Evolutionary conservation across 2,329 filamentous ascomycete species (phyloP).

Genomic region (Fonsecaea monophora): DNA sequence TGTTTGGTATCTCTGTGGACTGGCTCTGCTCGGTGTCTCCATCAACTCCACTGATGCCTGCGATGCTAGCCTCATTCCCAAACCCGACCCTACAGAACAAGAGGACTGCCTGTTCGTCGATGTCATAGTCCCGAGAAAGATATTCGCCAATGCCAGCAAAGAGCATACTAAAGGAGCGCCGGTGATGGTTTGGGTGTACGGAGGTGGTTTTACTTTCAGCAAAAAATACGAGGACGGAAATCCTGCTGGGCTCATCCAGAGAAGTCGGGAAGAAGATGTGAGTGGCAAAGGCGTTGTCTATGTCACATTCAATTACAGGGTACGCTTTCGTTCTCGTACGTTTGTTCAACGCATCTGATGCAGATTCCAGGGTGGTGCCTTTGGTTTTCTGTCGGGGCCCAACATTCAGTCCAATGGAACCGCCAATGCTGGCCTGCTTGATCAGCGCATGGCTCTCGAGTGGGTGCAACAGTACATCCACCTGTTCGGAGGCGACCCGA

Average conservation of each 20-base stretch:
- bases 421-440: slow-evolving; percentile 58
- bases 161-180: slow-evolving; percentile 36
- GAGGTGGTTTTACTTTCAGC: slow-evolving; percentile 24
- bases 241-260: slow-evolving; percentile 14
- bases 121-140: slow-evolving; percentile 28
- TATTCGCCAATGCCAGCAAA: slow-evolving; percentile 12
- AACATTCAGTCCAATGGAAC: slow-evolving; percentile 49
- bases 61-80: slow-evolving; percentile 1
- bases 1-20: slow-evolving; percentile 1
- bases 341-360: not conserved
- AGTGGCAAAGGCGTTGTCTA: slow-evolving; percentile 24
- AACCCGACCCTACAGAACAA: not conserved
- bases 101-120: slow-evolving; percentile 47
- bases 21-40: not conserved
- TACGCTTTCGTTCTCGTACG: not conserved
- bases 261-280: slow-evolving; percentile 6
- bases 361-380: slow-evolving; percentile 48
- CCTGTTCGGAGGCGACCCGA: slow-evolving; percentile 61
- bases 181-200: slow-evolving; percentile 41
- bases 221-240: slow-evolving; percentile 9
- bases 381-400: slow-evolving; percentile 57
- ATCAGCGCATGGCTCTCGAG: slow-evolving; percentile 61
- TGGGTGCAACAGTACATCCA: slow-evolving; percentile 64
- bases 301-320: slow-evolving; percentile 36
- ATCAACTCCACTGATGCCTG: slow-evolving; percentile 4